phyloP scores from a whole-genome alignment of 2,329 filamentous ascomycete species.

The Cladosporium sphaerospermum region DNA sequence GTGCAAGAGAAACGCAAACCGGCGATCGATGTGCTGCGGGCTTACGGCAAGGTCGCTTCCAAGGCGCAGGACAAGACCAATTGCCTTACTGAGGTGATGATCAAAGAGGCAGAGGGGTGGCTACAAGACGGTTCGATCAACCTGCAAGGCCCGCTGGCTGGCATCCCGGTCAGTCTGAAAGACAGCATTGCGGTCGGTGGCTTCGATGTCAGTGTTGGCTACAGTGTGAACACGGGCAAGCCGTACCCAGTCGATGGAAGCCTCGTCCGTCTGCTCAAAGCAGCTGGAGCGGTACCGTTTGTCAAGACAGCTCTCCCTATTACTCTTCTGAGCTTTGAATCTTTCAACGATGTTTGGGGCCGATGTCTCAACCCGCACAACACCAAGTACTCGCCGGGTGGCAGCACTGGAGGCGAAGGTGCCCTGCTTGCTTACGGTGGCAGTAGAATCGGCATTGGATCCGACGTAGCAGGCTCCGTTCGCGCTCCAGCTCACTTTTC shows the following conservation, averaged over 20 bases:
- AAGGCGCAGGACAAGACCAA: slow-evolving; percentile 83
- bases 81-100: slow-evolving; percentile 80
- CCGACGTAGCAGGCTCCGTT: slow-evolving; percentile 85
- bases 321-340: slow-evolving; percentile 81
- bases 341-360: slow-evolving; percentile 75
- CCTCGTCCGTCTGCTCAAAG: slow-evolving; percentile 71
- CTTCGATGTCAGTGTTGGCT: slow-evolving; percentile 77
- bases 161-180: slow-evolving; percentile 81
- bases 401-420: slow-evolving; percentile 78
- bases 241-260: slow-evolving; percentile 61
- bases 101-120: slow-evolving; percentile 73
- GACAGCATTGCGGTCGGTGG: slow-evolving; percentile 70
- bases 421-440: slow-evolving; percentile 75
- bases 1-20: slow-evolving; percentile 63
- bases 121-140: slow-evolving; percentile 54
- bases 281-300: slow-evolving; percentile 81
- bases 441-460: slow-evolving; percentile 82
- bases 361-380: slow-evolving; percentile 13
- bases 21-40: slow-evolving; percentile 68
- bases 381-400: slow-evolving; percentile 65
- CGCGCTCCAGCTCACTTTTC: slow-evolving; percentile 82
- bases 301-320: slow-evolving; percentile 89
- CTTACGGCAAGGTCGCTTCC: slow-evolving; percentile 81
- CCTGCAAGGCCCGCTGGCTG: slow-evolving; percentile 73
- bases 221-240: slow-evolving; percentile 65